Conservation (phyloP, 345 rosid genomes). For the Euphorbia pulcherrima region DNA sequence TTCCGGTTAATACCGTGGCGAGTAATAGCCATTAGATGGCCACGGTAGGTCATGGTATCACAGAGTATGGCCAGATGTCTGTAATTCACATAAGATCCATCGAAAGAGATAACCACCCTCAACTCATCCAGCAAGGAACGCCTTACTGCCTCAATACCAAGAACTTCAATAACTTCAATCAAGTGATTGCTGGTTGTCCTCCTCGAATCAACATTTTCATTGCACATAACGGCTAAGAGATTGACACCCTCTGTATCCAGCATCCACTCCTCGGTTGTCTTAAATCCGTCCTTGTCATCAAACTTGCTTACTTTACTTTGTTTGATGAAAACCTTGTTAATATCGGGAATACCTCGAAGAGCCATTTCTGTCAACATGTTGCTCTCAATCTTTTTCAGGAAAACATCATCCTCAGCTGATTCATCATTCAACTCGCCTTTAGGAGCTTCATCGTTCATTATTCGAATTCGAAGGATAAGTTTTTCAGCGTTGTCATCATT, state of each 20-base stretch:
- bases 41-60: constrained; percentile 98
- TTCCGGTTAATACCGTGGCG: constrained; percentile 96
- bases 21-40: constrained; percentile 97
- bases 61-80: constrained; percentile 94
- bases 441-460: constrained; percentile 94
- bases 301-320: constrained; percentile 69
- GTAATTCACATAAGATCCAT: constrained; percentile 96
- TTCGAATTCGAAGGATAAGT: constrained; percentile 84
- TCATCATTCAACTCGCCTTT: constrained; percentile 80
- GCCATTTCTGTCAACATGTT: constrained; percentile 99
- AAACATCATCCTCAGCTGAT: constrained; percentile 97
- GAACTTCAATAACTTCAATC: constrained; percentile 93
- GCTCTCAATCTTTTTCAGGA: constrained; percentile 91
- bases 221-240: constrained; percentile 92
- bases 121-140: constrained; percentile 87
- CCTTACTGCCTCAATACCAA: constrained; percentile 97
- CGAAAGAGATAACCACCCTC: constrained; percentile 92
- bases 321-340: constrained; percentile 91
- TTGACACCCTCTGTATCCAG: constrained; percentile 97
- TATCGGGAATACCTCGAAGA: constrained; percentile 91
- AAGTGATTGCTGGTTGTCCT: constrained; percentile 95
- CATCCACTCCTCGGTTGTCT: constrained; percentile 93
- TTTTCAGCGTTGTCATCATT: constrained; percentile 94
- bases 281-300: constrained; percentile 76
- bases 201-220: constrained; percentile 85